Base-by-base conservation (phyloP, 352 stramenopile species). In the Globisporangium heterothallicum region DNA sequence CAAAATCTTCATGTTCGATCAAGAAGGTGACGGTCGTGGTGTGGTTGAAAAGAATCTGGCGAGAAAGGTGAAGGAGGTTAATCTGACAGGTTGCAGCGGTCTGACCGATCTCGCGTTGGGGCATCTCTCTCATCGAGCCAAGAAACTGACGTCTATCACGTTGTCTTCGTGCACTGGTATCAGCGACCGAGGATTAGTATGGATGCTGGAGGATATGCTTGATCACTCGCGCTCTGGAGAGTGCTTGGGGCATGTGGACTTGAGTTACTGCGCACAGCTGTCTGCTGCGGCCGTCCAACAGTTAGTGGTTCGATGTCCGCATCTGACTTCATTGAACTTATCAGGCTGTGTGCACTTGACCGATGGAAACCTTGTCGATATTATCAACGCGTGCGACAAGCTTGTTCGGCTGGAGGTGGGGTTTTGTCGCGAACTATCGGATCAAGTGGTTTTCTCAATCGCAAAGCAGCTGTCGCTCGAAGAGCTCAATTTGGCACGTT, bases 341-440 rank as follows among this genome's bases (percentile, higher is more conserved):
- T 90, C 85, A 0, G 89, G 89, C 0, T 96, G 84, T 22, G 68
- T 84, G 7, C 59, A 86, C 26, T 58, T 97, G 10, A 85, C 46
- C 3, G 86, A 96, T 34, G 43, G 57, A 0, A 68, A 86, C 26
- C 53, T 97, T 7, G 56, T 80, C n/a, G 64, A 85, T 9, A 84
- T 97, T 50, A 63, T 93, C 27, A 43, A 65, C 6, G 62, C 75
- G 0, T 97, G 85, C 41, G 43, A 63, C 1, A 81, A 78, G 24
- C 66, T 97, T 5, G 63, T 92, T 21, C 68, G 49, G 3, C 53
- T 97, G 4, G 68, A 84, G 27, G 19, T 97, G 1, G 78, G 59
- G 0, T 91, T 93, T 35, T 97, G 89, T 49, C 81, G 84, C 4
- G 76, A 93, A 22, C 47, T 97, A 7, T 89, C 86, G 2, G 86